Base-by-base conservation (phyloP, 371 early-diverging fungal species). In the Cokeromyces recurvatus region DNA sequence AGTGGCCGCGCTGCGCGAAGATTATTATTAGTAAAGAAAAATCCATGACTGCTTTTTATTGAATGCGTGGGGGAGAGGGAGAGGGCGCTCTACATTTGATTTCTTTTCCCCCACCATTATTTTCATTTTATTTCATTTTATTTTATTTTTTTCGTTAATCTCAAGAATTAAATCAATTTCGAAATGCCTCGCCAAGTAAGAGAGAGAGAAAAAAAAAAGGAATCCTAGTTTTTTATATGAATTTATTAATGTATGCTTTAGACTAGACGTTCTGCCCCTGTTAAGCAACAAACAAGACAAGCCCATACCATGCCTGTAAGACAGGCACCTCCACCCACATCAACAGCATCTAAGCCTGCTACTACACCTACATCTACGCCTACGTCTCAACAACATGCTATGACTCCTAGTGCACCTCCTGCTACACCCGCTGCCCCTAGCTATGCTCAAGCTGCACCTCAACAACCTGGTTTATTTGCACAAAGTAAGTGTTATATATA, bases 381-480 rank as follows among this genome's bases (percentile, higher is more conserved):
- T 45, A 48, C 69, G 46, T 57, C 63, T 32, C 71, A 68, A 36
- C 59, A 71, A 16, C 55, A 62, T 40, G 59, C 68, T 45, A 67
- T 65, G 51, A 64, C 65, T 34, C 51, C 75, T 22, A 63, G 71
- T 32, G n/a, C n/a, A n/a, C n/a, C n/a, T n/a, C 66, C 80, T 38
- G 58, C 74, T 2, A 50, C 68, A 50, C 37, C 50, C 7, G 58
- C 69, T 64, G 67, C 68, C 25, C 73, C 66, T 20, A 50, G 61
- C 15, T 37, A 74, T 44, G 71, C 74, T 40, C 75, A 78, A 39
- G 71, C 79, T 53, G 74, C 70, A 51, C 79, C 77, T 56, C 74
- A 81, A 61, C 78, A 74, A 47, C 83, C 80, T 40, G 81, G 94
- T 43, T 57, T 94, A 39, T 86, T 92, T 63, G 89, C 85, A 37